A percentile compares a stretch with the other conserved stretches of the same genome.
Evolutionary conservation across 2,329 filamentous ascomycete genomes (phyloP).

Genomic region (Verticillium albo-atrum): DNA sequence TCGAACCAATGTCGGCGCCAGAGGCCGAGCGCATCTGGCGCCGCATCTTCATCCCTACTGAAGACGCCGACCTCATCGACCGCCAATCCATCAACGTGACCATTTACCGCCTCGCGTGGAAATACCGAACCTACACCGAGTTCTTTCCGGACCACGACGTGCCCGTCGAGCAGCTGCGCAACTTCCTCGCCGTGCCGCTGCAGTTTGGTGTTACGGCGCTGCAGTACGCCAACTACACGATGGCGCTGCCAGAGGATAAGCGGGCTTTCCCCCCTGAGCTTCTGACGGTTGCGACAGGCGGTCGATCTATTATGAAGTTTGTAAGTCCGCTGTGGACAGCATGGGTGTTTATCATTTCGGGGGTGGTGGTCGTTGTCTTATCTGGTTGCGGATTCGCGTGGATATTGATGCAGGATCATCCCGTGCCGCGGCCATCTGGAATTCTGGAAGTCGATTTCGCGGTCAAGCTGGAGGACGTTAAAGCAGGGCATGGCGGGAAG

Average conservation of each 20-base stretch:
- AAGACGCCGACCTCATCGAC: slow-evolving; percentile 7
- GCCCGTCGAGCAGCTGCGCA: slow-evolving; percentile 11
- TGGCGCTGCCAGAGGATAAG: slow-evolving; percentile 3
- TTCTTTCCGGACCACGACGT: slow-evolving; percentile 14
- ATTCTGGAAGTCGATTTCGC: slow-evolving; percentile 5
- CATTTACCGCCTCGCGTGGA: slow-evolving; percentile 13
- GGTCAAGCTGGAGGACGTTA: not conserved
- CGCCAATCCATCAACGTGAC: slow-evolving; percentile 10
- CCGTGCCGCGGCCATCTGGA: slow-evolving; percentile 4
- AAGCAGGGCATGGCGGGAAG: not conserved
- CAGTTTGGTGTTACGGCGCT: slow-evolving; percentile 14
- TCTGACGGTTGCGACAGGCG: slow-evolving; percentile 11
- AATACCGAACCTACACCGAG: slow-evolving; percentile 14
- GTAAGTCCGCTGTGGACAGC: slow-evolving; percentile 14
- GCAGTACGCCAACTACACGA: slow-evolving; percentile 14
- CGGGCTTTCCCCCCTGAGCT: slow-evolving; percentile 10
- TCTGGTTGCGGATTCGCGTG: slow-evolving; percentile 2
- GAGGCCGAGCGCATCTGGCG: slow-evolving; percentile 11
- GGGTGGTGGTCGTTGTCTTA: not conserved
- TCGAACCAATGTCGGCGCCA: slow-evolving; percentile 4
- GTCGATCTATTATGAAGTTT: slow-evolving; percentile 10
- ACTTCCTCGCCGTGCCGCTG: slow-evolving; percentile 14
- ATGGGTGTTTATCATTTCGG: slow-evolving; percentile 11
- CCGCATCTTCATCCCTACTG: slow-evolving; percentile 8
- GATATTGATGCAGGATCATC: not conserved